Evolutionary conservation across 2,329 filamentous ascomycete genomes (phyloP), one percentile per base, ranked within the genome.

Genomic region (Ophiocordyceps polyrhachis-furcata): DNA sequence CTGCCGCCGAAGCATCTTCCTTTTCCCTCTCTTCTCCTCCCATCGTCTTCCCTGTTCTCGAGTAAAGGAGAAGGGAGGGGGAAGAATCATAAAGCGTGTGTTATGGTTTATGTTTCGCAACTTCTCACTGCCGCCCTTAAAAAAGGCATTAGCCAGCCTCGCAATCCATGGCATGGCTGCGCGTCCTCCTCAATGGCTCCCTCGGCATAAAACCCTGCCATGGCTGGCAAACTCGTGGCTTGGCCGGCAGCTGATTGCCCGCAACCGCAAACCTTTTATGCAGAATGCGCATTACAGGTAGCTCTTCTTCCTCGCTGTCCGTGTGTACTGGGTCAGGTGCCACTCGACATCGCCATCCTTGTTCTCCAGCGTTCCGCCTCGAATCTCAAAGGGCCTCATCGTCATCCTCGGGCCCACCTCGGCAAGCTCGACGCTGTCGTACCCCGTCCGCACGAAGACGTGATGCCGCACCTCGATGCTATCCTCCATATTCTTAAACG

Each of bases 301-400:
- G 21, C 42, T 48, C 77, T 95, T 95, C 76, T 96, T 96, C 65
- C 79, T 79, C 54, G 82, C 81, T 14, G 89, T 96, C 52, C 91
- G 73, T 9, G 89, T 98, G 62, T 94, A 98, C 58, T 95, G 89
- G 49, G 85, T 93, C 50, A 98, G 70, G 50, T 91, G 83, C 91
- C 91, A 98, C 64, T 98, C 91, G 5, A 93, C 79, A 62, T 98
- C 91, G 4, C 89, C 89, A 52, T 93, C 84, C 62, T 93, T 93
- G 56, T 88, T 93, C 58, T 96, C 91, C 48, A 95, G 67, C 4
- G 89, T 93, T 15, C 91, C 89, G 44, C 81, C 81, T 42, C 88
- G 74, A 49, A 98, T 94, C 66, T 96, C 86, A 58, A 96, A 98
- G 44, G 87, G 68, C 52, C 86, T 73, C 86, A 96, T 91, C n/a